A percentile compares a stretch with the other conserved stretches of the same genome.
Conservation (phyloP, 1,284 basidiomycete genomes). For the Xerocomus nothofagi region DNA sequence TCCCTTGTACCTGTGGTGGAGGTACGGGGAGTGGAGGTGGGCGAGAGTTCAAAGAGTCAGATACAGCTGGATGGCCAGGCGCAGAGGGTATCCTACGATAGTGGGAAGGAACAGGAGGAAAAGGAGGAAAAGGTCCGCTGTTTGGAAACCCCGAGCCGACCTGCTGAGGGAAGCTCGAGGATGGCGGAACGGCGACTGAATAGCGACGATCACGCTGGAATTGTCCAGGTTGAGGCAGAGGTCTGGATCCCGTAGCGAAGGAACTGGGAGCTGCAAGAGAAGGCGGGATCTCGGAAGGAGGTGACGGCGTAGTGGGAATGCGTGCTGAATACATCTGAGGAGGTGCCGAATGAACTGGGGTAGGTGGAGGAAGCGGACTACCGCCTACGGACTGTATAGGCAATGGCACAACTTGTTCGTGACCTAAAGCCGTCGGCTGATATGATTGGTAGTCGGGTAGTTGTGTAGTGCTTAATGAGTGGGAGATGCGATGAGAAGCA, state of each 20-base stretch:
- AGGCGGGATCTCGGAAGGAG: conserved; percentile 31
- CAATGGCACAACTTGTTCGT: conserved; percentile 25
- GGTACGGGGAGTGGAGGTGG: conserved; percentile 34
- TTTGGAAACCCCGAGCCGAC: conserved; percentile 19
- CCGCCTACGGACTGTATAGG: conserved; percentile 30
- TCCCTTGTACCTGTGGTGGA: conserved; percentile 27
- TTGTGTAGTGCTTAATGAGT: conserved; percentile 28
- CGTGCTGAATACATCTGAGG: conserved; percentile 34
- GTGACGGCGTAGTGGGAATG: conserved; percentile 35
- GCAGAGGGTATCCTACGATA: conserved; percentile 32
- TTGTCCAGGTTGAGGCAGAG: conserved; percentile 49
- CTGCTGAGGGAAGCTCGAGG: conserved; percentile 34
- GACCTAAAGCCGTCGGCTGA: conserved; percentile 19
- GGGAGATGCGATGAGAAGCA: conserved; percentile 23
- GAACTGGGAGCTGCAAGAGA: conserved; percentile 36
- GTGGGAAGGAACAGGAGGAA: conserved; percentile 22
- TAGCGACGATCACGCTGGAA: conserved; percentile 35
- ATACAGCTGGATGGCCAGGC: conserved; percentile 26
- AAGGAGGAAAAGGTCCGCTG: conserved; percentile 20
- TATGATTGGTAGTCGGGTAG: conserved; percentile 29
- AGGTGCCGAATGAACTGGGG: conserved; percentile 26
- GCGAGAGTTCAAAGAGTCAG: conserved; percentile 18
- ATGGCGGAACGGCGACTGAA: conserved; percentile 38
- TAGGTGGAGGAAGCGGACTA: conserved; percentile 22
- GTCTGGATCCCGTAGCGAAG: conserved; percentile 47